Conservation (phyloP, 768 basidiomycete species). For the Lactarius hengduanensis region DNA sequence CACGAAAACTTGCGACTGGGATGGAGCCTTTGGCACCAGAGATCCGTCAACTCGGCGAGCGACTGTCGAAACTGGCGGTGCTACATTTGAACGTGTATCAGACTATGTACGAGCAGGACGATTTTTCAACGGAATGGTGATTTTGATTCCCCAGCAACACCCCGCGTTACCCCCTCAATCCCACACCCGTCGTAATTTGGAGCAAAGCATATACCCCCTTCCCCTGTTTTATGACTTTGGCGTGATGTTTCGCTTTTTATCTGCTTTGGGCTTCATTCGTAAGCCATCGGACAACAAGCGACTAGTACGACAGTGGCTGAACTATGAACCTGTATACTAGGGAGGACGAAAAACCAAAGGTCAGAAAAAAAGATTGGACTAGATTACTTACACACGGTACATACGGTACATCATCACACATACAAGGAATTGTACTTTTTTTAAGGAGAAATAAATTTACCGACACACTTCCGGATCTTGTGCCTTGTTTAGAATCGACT, state of each 20-base stretch:
- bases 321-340: conserved; percentile 21
- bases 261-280: conserved; percentile 9
- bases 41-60: conserved; percentile 63
- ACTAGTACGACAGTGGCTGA: conserved; percentile 19
- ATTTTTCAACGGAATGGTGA: conserved; percentile 39
- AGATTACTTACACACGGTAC: conserved; percentile 6
- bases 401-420: not conserved
- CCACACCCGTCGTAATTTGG: conserved; percentile 20
- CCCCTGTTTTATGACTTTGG: conserved; percentile 12
- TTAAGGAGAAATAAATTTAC: not conserved
- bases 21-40: conserved; percentile 74
- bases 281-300: conserved; percentile 19
- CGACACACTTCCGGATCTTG: not conserved
- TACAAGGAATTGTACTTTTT: conserved; percentile 8
- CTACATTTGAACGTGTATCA: conserved; percentile 78
- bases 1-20: conserved; percentile 39
- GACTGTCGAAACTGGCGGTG: conserved; percentile 66
- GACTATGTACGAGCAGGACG: conserved; percentile 71
- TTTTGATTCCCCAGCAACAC: conserved; percentile 8
- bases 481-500: not conserved
- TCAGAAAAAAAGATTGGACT: not conserved
- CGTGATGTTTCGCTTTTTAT: conserved; percentile 25
- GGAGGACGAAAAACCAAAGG: conserved; percentile 1
- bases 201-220: conserved; percentile 25
- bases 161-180: conserved; percentile 20